These are phyloP conservation scores for Schizophyllum commune DNA, from an alignment of 1,284 basidiomycete species.

Conservation along the genomic window DNA sequence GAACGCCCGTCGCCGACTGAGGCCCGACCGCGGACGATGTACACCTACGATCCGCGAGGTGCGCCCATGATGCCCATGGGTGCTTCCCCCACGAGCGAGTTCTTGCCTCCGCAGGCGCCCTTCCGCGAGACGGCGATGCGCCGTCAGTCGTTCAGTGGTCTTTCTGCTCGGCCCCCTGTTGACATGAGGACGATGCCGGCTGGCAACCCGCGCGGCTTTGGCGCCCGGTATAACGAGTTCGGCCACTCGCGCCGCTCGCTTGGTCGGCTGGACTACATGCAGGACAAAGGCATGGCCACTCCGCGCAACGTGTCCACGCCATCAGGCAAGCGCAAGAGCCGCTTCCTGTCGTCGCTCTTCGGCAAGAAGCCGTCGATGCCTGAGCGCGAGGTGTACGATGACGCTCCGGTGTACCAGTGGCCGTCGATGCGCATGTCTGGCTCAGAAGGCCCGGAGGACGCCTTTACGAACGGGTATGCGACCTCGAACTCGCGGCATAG, in stretches of 20 bases:
- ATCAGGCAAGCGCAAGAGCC: conserved; percentile 58
- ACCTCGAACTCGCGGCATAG: conserved; percentile 39
- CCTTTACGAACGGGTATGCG: conserved; percentile 30
- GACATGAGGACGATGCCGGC: conserved; percentile 39
- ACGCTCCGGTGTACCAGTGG: conserved; percentile 33
- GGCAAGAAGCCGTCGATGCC: conserved; percentile 46
- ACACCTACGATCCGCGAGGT: conserved; percentile 47
- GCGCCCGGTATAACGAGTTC: conserved; percentile 52
- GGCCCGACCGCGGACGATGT: conserved; percentile 57
- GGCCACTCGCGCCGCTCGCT: conserved; percentile 56
- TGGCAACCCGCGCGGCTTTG: conserved; percentile 25
- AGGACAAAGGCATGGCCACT: conserved; percentile 23
- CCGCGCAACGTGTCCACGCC: conserved; percentile 17
- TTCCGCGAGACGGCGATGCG: conserved; percentile 52
- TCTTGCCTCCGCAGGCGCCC: conserved; percentile 53
- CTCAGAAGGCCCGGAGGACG: conserved; percentile 40
- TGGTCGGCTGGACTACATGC: conserved; percentile 43
- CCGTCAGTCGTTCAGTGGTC: conserved; percentile 69
- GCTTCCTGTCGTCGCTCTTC: conserved; percentile 57
- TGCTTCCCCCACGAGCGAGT: conserved; percentile 35
- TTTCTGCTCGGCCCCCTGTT: conserved; percentile 46
- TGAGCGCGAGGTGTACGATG: conserved; percentile 29
- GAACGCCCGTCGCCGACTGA: conserved; percentile 34
- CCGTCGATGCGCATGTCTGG: conserved; percentile 34
- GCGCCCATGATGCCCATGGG: conserved; percentile 24